phyloP scores from a whole-genome alignment of 257 asterid genomes.

The Przewalskia tangutica region DNA sequence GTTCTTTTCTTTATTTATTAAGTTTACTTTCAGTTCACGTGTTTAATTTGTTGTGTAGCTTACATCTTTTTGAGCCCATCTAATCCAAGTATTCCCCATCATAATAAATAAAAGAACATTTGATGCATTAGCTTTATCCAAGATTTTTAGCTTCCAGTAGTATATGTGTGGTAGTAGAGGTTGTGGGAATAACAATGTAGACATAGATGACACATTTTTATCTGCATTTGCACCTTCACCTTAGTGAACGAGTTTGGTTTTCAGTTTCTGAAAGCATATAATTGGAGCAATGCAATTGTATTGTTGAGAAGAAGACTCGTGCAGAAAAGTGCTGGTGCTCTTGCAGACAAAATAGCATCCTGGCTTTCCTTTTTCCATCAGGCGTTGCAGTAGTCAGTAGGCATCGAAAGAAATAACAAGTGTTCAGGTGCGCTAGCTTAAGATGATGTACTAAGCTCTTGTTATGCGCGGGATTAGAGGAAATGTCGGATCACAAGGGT shows the following conservation, averaged over 20 bases:
- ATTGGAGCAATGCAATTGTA: background rate
- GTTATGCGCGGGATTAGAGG: too few relatives aligned
- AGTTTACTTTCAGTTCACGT: background rate
- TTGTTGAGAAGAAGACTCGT: background rate
- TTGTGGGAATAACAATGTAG: background rate
- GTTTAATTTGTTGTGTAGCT: background rate
- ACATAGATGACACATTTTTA: conserved; percentile 2
- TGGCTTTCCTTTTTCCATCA: background rate
- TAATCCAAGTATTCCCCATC: background rate
- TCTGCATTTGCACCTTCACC: conserved; percentile 39
- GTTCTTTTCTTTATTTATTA: background rate
- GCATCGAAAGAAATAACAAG: too few relatives aligned
- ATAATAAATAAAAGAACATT: background rate
- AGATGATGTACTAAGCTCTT: too few relatives aligned
- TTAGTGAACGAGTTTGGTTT: background rate
- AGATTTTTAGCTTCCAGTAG: too few relatives aligned
- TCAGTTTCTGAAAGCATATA: background rate
- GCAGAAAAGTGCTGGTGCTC: conserved; percentile 16
- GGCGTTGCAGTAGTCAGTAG: too few relatives aligned
- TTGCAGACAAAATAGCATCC: conserved; percentile 19
- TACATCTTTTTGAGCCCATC: background rate
- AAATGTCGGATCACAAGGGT: too few relatives aligned
- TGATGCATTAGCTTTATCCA: background rate
- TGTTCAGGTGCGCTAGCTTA: too few relatives aligned
- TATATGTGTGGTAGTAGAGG: background rate